Base-by-base conservation (phyloP, 257 asterid species). In the Solanum lignicaule region DNA sequence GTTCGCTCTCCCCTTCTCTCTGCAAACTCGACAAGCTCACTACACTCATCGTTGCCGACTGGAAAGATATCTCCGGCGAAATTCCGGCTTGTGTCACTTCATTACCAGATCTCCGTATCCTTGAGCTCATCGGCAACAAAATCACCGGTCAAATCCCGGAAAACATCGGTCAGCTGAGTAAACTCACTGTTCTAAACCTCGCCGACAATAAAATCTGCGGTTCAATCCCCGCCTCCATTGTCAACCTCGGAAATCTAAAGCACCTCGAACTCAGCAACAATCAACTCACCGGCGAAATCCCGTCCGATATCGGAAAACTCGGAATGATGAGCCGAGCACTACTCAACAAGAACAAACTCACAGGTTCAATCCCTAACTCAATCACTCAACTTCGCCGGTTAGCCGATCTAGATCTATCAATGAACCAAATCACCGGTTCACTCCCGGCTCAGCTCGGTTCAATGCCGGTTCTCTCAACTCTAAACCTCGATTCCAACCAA, bases 311-410 rank as follows among this genome's bases (percentile, higher is more conserved):
- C 41, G 99, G 98, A 4, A 92, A 97, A 60, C 87, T 97, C 25
- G 85, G 94, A 46, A 97, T 95, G 99, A 90, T 97, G 94, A 97
- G 99, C 97, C 93, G 99, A 38, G 95, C 94, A 52, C 74, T 97
- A 36, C 90, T 97, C 79, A 89, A 88, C 90, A 91, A 95, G 12
- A 97, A 97, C 93, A 93, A 92, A 83, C 94, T 97, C 75, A 92
- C 94, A 92, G 98, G 99, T 4, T 25, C 94, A 31, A 92, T 97
- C 65, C 99, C 99, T 2, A 27, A 87, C 82, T 96, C 99, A 0
- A 32, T 95, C 2, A 81, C 96, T 25, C 89, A 65, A 6, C 93
- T 95, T 32, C 87, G 92, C 29, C 86, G 98, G 13, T 92, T 97
- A 31, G 99, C 99, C 21, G 99, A 97, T 90, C 76, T 97, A 73